Percentiles rank a stretch among this genome's conserved stretches.
phyloP scores from a whole-genome alignment of 441 rosid species.

The Eruca vesicaria region DNA sequence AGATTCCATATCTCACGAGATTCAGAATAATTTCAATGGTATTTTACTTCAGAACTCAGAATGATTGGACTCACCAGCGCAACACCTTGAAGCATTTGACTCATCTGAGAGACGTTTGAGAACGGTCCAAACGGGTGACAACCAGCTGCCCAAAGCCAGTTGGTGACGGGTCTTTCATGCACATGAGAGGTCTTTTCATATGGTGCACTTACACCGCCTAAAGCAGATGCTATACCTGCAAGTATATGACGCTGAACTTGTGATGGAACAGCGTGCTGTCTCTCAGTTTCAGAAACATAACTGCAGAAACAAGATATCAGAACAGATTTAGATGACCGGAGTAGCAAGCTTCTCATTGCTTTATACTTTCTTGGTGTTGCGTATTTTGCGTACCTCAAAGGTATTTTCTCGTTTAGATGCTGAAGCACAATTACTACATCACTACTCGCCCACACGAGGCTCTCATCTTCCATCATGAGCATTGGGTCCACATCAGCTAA shows the following conservation, averaged over 20 bases:
- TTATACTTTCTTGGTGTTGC: background rate
- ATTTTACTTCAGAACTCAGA: background rate
- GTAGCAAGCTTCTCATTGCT: background rate
- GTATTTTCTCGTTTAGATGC: conserved; percentile 90
- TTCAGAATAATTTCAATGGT: background rate
- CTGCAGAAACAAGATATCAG: conserved; percentile 43
- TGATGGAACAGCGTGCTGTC: conserved; percentile 75
- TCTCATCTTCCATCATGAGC: conserved; percentile 97
- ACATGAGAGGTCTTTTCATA: conserved; percentile 86
- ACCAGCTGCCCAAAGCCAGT: conserved; percentile 97
- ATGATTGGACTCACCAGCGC: conserved; percentile 58
- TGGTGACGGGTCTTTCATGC: conserved; percentile 84
- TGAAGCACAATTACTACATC: conserved; percentile 95
- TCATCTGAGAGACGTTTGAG: conserved; percentile 77
- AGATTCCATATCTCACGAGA: background rate
- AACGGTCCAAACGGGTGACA: conserved; percentile 98
- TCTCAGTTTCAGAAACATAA: conserved; percentile 93
- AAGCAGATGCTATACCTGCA: conserved; percentile 92
- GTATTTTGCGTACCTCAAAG: conserved; percentile 63
- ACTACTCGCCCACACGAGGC: conserved; percentile 95
- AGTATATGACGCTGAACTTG: conserved; percentile 87
- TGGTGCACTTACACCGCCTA: conserved; percentile 92
- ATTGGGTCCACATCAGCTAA: conserved; percentile 89
- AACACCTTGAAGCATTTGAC: conserved; percentile 90
- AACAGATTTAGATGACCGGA: background rate